Conservation (phyloP, 441 rosid genomes). For the Mallotus japonicus region DNA sequence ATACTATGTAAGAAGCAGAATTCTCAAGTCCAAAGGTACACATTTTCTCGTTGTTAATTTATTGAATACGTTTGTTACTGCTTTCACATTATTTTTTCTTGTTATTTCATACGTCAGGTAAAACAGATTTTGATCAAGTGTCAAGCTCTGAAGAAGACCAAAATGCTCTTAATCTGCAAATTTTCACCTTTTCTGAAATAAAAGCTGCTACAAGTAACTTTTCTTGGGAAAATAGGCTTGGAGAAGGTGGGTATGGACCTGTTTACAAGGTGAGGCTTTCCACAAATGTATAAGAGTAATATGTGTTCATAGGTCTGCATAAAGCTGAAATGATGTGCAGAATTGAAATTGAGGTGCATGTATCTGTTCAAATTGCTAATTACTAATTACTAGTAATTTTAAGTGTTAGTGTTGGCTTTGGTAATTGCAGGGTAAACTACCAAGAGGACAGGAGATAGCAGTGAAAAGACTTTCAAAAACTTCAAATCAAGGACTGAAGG, state of each 20-base stretch:
- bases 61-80: too few relatives aligned
- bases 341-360: too few relatives aligned
- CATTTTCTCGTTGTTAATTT: neutral
- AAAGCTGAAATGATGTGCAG: too few relatives aligned
- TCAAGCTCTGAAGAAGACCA: neutral
- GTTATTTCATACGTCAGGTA: neutral
- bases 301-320: too few relatives aligned
- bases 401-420: neutral
- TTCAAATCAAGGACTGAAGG: slow-evolving; percentile 48
- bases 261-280: slow-evolving; percentile 22
- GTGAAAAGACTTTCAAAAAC: slow-evolving; percentile 45
- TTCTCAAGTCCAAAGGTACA: neutral
- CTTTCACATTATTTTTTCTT: neutral
- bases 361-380: too few relatives aligned
- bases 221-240: slow-evolving; percentile 11
- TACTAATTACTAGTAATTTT: too few relatives aligned
- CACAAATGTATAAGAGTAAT: too few relatives aligned
- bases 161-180: slow-evolving; percentile 31
- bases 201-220: slow-evolving; percentile 25
- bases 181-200: slow-evolving; percentile 30
- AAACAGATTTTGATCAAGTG: neutral
- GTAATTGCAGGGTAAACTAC: slow-evolving; percentile 43
- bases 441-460: slow-evolving; percentile 46
- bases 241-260: slow-evolving; percentile 29
- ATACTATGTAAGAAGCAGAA: neutral